Evolutionary conservation across 139 green algal genomes (phyloP).

Genomic region (Tetradesmus lagerheimii): DNA sequence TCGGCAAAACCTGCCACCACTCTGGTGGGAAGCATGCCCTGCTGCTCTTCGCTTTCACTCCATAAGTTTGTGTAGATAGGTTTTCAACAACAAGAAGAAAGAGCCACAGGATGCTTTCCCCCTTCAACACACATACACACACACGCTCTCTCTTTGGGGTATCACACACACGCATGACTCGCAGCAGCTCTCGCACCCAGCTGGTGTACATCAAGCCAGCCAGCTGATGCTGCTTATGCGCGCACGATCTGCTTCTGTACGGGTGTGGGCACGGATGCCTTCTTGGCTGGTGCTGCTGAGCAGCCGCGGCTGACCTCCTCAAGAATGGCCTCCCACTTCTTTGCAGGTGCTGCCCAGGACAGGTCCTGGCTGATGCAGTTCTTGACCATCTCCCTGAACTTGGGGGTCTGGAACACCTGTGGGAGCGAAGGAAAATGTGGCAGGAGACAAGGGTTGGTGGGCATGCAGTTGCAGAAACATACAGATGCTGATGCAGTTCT

Average conservation of each 20-base stretch:
- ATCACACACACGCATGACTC: not conserved
- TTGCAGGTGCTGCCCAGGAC: slow-evolving; percentile 91
- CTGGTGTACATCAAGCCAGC: not conserved
- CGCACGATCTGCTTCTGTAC: slow-evolving; percentile 24
- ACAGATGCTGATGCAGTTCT: not conserved
- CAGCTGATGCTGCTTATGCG: not conserved
- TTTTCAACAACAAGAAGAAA: not conserved
- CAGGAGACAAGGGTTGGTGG: no score
- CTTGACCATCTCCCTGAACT: slow-evolving; percentile 89
- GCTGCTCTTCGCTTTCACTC: not conserved
- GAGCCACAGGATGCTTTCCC: not conserved
- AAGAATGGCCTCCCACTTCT: slow-evolving; percentile 95
- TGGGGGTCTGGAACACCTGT: slow-evolving; percentile 79
- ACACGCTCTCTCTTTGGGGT: not conserved
- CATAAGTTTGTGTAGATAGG: not conserved
- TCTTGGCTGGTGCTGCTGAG: slow-evolving; percentile 42
- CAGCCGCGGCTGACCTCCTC: slow-evolving; percentile 48
- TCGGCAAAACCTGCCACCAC: not conserved
- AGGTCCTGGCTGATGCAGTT: slow-evolving; percentile 94
- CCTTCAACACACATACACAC: no score
- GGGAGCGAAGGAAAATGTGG: slow-evolving; percentile 30
- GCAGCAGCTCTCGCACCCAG: no score
- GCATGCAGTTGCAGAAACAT: not conserved
- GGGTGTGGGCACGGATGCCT: slow-evolving; percentile 42
- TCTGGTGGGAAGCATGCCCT: not conserved